Evolutionary conservation across 768 basidiomycete species (phyloP).

Genomic region (Gymnopilus junonius): DNA sequence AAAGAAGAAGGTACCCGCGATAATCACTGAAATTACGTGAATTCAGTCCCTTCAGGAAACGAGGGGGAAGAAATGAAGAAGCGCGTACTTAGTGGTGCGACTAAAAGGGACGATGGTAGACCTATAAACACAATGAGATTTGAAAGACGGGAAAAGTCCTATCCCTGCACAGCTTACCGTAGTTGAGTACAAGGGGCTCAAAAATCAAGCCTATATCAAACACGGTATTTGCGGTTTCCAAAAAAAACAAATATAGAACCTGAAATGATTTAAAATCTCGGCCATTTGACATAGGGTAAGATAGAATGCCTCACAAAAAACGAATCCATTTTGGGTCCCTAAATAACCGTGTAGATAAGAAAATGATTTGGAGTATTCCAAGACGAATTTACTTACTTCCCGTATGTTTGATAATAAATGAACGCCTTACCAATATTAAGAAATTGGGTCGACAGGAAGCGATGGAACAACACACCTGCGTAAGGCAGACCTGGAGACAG

Average conservation of each 20-base stretch:
- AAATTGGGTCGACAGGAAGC: not conserved
- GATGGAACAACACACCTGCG: conserved; percentile 27
- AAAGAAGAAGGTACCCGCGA: not conserved
- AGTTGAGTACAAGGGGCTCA: conserved; percentile 42
- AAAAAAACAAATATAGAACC: conserved; percentile 37
- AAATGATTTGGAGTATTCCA: not conserved
- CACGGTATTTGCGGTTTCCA: conserved; percentile 41
- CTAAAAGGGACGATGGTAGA: conserved; percentile 4
- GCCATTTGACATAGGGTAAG: not conserved
- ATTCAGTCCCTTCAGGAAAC: too few species aligned
- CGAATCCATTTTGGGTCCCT: conserved; percentile 39
- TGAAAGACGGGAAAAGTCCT: not conserved
- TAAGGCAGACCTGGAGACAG: conserved; percentile 27
- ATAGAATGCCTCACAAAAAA: conserved; percentile 29
- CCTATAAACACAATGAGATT: conserved; percentile 11
- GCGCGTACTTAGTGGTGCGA: conserved; percentile 4
- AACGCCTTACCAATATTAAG: conserved; percentile 26
- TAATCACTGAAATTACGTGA: conserved; percentile 8
- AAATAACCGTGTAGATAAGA: not conserved
- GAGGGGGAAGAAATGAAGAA: not conserved
- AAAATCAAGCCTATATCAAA: conserved; percentile 42
- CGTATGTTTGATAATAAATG: conserved; percentile 40
- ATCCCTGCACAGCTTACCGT: conserved; percentile 34
- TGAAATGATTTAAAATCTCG: conserved; percentile 2
- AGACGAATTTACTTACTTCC: conserved; percentile 24